Conservation (phyloP, 768 basidiomycete genomes). For the Lentinula edodes region DNA sequence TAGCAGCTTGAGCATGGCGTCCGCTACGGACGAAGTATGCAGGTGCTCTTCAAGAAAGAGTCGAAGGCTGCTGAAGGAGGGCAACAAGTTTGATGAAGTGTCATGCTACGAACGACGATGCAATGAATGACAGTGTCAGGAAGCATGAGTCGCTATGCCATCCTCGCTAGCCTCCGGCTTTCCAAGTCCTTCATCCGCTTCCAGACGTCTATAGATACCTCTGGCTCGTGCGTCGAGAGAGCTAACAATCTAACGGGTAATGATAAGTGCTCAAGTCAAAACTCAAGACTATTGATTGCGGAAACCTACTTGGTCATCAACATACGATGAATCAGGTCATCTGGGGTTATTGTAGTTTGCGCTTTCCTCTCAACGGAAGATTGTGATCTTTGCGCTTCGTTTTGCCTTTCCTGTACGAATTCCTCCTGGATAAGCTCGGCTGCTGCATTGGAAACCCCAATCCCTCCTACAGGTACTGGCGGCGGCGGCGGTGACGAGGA, state of each 20-base stretch:
- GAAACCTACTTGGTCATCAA: constrained; percentile 57
- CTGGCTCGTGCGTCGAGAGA: constrained; percentile 49
- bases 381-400: not conserved
- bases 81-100: too few species aligned
- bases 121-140: not conserved
- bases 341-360: constrained; percentile 31
- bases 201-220: constrained; percentile 59
- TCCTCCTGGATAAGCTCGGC: constrained; percentile 74
- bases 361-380: constrained; percentile 26
- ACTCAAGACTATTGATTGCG: not conserved
- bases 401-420: constrained; percentile 47
- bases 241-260: constrained; percentile 49
- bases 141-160: constrained; percentile 1
- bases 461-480: not conserved
- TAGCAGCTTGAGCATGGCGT: too few species aligned
- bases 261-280: not conserved
- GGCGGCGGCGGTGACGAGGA: not conserved
- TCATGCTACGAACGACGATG: not conserved
- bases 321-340: constrained; percentile 67
- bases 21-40: too few species aligned
- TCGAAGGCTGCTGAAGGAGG: too few species aligned
- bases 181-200: constrained; percentile 60
- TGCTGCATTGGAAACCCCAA: constrained; percentile 30
- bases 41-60: too few species aligned
- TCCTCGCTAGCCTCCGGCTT: constrained; percentile 29